A percentile compares a stretch with the other conserved stretches of the same genome.
Conservation (phyloP, 345 rosid species). For the Acer negundo region DNA sequence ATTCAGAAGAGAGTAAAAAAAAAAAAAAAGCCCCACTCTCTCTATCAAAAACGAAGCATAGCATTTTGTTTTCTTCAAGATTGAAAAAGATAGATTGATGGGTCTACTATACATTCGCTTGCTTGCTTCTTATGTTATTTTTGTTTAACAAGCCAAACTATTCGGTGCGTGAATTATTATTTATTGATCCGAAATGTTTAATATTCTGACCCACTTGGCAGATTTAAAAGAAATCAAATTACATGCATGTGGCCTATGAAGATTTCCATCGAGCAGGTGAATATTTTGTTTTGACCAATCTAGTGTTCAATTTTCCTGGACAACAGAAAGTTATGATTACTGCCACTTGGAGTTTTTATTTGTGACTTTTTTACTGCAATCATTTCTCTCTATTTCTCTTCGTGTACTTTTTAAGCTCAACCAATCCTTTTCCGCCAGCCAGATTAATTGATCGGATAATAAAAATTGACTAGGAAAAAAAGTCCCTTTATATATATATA, state of each 20-base stretch:
- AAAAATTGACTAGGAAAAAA: too few relatives aligned
- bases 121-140: too few relatives aligned
- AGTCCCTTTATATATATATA: too few relatives aligned
- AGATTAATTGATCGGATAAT: too few relatives aligned
- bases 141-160: too few relatives aligned
- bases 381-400: not conserved
- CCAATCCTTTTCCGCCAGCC: too few relatives aligned
- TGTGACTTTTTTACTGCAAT: not conserved
- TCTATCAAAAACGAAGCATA: not conserved
- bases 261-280: not conserved
- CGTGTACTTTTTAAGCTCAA: too few relatives aligned
- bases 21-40: not conserved
- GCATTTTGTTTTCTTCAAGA: not conserved
- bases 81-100: not conserved
- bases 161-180: too few relatives aligned
- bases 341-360: too few relatives aligned
- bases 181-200: too few relatives aligned
- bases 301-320: not conserved
- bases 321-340: not conserved
- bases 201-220: not conserved
- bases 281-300: conserved; percentile 14
- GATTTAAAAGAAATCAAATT: not conserved
- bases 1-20: conserved; percentile 21
- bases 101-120: not conserved
- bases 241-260: not conserved